Percentiles rank a stretch among this genome's conserved stretches.
phyloP scores from a whole-genome alignment of 2,329 filamentous ascomycete species.

The Penicillium occitanis region DNA sequence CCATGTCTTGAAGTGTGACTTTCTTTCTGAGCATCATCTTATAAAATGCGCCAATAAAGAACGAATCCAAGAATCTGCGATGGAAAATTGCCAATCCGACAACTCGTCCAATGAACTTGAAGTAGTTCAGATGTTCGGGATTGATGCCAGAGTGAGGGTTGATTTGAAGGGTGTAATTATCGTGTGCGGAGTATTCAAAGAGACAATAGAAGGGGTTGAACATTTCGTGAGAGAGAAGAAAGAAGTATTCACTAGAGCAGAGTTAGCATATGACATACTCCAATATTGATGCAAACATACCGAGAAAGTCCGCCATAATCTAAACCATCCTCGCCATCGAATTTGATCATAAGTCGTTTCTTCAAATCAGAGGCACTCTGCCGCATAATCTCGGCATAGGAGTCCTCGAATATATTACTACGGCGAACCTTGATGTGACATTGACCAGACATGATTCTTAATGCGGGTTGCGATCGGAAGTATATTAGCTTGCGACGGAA shows the following conservation, averaged over 20 bases:
- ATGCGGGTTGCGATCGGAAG: constrained; percentile 95
- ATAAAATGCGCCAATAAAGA: constrained; percentile 98
- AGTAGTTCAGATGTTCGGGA: constrained; percentile 98
- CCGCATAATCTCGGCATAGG: constrained; percentile 96
- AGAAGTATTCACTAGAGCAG: constrained; percentile 83
- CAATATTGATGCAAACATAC: constrained; percentile 39
- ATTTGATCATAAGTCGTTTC: constrained; percentile 99
- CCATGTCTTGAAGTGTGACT: constrained; percentile 91
- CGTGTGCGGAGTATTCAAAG: constrained; percentile 98
- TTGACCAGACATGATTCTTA: constrained; percentile 92
- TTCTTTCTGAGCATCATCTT: constrained; percentile 98
- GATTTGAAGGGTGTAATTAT: constrained; percentile 99
- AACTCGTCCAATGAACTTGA: constrained; percentile 98
- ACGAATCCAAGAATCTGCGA: constrained; percentile 92
- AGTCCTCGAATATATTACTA: constrained; percentile 97
- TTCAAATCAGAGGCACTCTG: constrained; percentile 95
- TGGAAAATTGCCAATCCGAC: constrained; percentile 98
- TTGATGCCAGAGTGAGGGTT: constrained; percentile 99
- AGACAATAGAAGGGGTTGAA: constrained; percentile 99
- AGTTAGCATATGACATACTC: neutral
- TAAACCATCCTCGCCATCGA: constrained; percentile 95
- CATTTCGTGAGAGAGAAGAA: constrained; percentile 98
- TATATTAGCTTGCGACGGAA: constrained; percentile 98
- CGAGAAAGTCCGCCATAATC: constrained; percentile 95
- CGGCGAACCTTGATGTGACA: constrained; percentile 97